Base-by-base conservation (phyloP, 164 flowering plant genomes). In the Liquidambar formosana region DNA sequence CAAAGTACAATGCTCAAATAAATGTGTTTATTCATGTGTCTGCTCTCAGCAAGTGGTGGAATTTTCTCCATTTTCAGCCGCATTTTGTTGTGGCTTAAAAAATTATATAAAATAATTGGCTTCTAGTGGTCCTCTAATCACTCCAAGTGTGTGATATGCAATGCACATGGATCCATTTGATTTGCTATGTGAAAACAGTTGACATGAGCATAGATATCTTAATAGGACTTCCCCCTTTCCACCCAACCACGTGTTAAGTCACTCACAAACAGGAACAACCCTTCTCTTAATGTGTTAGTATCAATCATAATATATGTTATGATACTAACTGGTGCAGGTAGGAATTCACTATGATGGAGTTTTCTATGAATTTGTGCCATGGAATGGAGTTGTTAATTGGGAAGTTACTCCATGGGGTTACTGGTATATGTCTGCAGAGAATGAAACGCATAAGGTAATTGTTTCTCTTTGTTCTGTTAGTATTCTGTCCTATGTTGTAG, bases 321-420 rank as follows among this genome's bases (percentile, higher is more conserved):
- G 41, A 49, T 47, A 18, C 25, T 6, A 28, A 66, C 57, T 77
- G 59, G 8, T 84, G 86, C 83, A 95, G 99, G 72, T 95, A 74
- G 97, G 96, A 68, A 77, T 95, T 73, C 99, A 95, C 72, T 86
- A 75, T 76, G 83, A 74, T 69, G 97, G 93, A 63, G 74, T 53
- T 54, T 90, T 95, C 77, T 90, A 91, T 83, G 99, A 95, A 81
- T 95, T 93, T 83, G 99, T 91, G 15, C 99, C 99, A 65, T 95
- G 99, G 99, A 89, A 87, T 80, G 96, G 94, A 57, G 76, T 69
- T 70, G 85, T 95, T n/a, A 77, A 46, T 16, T 95, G 96, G 96
- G 97, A 95, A 79, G 67, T 93, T 64, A 71, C 86, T 76, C 83
- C 81, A 73, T 95, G 99, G 99, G 99, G 99, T 65, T 77, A 78